Evolutionary conservation across 305 asterid species (phyloP), one percentile per base, ranked within the genome.

Genomic region (Euphrasia arctica): DNA sequence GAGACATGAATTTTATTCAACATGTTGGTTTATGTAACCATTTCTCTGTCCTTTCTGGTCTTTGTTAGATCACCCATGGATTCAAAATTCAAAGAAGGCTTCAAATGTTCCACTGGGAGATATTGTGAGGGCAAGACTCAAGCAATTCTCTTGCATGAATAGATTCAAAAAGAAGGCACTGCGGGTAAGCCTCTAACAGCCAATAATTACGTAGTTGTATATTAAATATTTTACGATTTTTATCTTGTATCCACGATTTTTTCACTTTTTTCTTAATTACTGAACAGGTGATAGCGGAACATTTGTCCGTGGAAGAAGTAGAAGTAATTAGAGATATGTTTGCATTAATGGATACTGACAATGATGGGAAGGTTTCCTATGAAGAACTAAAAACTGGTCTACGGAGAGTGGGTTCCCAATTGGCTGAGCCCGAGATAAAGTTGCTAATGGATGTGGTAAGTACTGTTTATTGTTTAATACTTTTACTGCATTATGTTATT

Each of bases 251-350:
- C 52, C 57, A 29, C 9, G 29, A 31, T 67, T 25, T 67, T 25
- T 48, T 48, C 18, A n/a, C 13, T 48, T 48, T 48, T 48, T 48
- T n/a, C 4, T 43, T 36, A 74, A 73, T 70, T 55, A 41, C 48
- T 59, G 31, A 58, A 47, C 70, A 92, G 98, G 98, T 93, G 65
- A 90, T 93, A 72, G 97, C 98, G 1, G 97, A 93, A 62, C 96
- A 93, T 89, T 76, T 93, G 43, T 81, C 93, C 1, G 74, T 90
- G 56, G 96, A 90, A 83, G 98, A 93, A 74, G 91, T 90, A 28
- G 98, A 90, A 83, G 95, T 93, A 36, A 93, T 93, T 54, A 80
- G 86, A 72, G 98, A 93, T 36, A 93, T 90, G 98, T 92, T 92
- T 75, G 80, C 88, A 0, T 77, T 92, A 72, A 90, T 92, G 97